Base-by-base conservation (phyloP, 2,329 filamentous ascomycete genomes). In the Calonectria multiphialidica region DNA sequence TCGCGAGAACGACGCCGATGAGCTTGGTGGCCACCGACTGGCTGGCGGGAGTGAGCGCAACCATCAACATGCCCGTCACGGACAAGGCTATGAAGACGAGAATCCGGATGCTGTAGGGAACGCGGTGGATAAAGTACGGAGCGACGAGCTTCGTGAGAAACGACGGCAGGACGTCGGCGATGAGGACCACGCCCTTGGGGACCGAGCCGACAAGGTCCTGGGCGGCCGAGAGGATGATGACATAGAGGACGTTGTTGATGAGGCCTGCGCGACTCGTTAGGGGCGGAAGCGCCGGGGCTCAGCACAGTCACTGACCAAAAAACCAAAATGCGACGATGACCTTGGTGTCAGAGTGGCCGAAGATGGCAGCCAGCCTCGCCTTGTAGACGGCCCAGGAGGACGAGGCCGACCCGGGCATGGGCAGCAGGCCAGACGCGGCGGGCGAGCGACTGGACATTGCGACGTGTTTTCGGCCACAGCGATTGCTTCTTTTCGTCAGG, bases 221-320 rank as follows among this genome's bases (percentile, higher is more conserved):
- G 4, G 97, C 97, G 42, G 97, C 94, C 35, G 95, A 97, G 80
- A 99, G 93, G 81, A 98, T 97, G 83, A 98, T 94, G 68, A 98
- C 96, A 84, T 98, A 98, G 85, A 98, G 93, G 77, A 98, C 95
- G 86, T 98, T 98, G 85, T 99, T 98, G 82, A 98, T 97, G 21
- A 85, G 81, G 68, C 84, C 84, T 85, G 21, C 0, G n/a, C 37
- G 55, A 30, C 1, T 7, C 9, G 47, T 79, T 61, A 79, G 44
- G 21, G 44, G 75, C 45, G 5, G 42, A 35, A 16, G 45, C 21
- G n/a, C 28, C 8, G 23, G 4, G 1, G 6, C 0, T 3, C 5
- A 2, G 1, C 6, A 9, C n/a, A 1, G 13, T 15, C 59, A n/a
- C 68, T 9, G 65, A 98, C 96, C 96, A 81, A 98, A 97, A 2